A percentile compares a stretch with the other conserved stretches of the same genome.
Conservation (phyloP, 495 filamentous ascomycete genomes). For the Hypomontagnella monticulosa region DNA sequence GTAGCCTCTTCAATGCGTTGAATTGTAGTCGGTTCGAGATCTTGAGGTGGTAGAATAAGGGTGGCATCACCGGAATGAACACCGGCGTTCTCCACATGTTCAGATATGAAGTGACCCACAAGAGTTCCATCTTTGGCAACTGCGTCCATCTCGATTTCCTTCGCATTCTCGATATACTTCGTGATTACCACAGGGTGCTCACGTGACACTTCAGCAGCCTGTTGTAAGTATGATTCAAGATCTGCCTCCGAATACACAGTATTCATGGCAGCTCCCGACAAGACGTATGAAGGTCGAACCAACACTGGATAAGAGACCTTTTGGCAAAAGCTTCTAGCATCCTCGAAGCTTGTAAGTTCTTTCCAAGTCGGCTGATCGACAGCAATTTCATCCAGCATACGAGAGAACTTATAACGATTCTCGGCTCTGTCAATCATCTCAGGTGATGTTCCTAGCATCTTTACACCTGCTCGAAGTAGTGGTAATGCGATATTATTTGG, state of each 20-base stretch:
- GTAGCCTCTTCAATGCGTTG: conserved; percentile 93
- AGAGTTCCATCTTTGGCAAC: conserved; percentile 89
- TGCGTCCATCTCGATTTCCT: conserved; percentile 98
- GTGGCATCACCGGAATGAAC: conserved; percentile 97
- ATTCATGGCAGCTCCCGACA: conserved; percentile 97
- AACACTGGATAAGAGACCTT: conserved; percentile 90
- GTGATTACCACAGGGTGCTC: conserved; percentile 99
- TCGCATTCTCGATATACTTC: conserved; percentile 96
- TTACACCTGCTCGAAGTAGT: conserved; percentile 86
- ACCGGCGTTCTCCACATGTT: conserved; percentile 95
- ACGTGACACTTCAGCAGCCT: conserved; percentile 88
- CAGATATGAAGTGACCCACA: conserved; percentile 91
- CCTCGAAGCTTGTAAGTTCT: conserved; percentile 88
- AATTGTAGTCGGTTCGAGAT: conserved; percentile 89
- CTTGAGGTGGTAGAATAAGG: conserved; percentile 92
- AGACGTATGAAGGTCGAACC: conserved; percentile 93
- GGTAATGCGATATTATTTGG: conserved; percentile 98
- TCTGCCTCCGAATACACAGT: conserved; percentile 90
- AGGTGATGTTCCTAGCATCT: conserved; percentile 92
- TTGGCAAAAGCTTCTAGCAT: conserved; percentile 85
- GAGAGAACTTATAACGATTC: conserved; percentile 98
- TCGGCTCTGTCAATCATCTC: conserved; percentile 99
- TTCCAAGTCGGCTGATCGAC: conserved; percentile 99
- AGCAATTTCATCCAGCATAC: conserved; percentile 93
- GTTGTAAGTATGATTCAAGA: conserved; percentile 86